phyloP scores from a whole-genome alignment of 805 yeast species.

The Brettanomyces sp. region DNA sequence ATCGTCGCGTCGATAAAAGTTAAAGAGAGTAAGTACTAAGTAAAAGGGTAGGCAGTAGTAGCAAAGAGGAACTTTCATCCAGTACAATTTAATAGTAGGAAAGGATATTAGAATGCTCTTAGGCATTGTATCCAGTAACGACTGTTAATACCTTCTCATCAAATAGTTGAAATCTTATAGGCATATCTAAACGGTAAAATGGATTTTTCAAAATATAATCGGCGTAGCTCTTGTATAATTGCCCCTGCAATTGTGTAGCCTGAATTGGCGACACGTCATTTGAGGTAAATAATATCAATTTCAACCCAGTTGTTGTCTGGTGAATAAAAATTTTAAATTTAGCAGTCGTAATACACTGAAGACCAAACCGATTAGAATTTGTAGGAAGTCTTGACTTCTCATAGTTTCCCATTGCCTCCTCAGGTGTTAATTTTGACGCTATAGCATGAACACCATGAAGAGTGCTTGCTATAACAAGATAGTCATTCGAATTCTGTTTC shows the following conservation, averaged over 20 bases:
- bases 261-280: conserved; percentile 11
- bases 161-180: conserved; percentile 73
- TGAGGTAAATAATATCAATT: conserved; percentile 18
- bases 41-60: no score
- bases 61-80: no score
- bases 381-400: conserved; percentile 18
- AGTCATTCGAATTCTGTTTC: conserved; percentile 67
- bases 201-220: conserved; percentile 97
- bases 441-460: conserved; percentile 90
- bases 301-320: conserved; percentile 74
- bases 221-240: conserved; percentile 58
- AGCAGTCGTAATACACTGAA: conserved; percentile 66
- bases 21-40: no score
- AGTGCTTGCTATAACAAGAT: conserved; percentile 87
- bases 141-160: conserved; percentile 44
- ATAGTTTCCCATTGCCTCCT: conserved; percentile 16
- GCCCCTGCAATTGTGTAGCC: conserved; percentile 38
- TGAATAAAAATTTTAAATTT: conserved; percentile 64
- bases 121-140: conserved; percentile 10
- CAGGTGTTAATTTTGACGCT: conserved; percentile 66
- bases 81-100: no score
- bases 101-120: background rate
- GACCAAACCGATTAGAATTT: conserved; percentile 50
- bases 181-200: conserved; percentile 91
- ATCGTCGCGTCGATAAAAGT: no score